Evolutionary conservation across 768 basidiomycete genomes (phyloP), one percentile per base, ranked within the genome.

Genomic region (Favolaschia claudopus): DNA sequence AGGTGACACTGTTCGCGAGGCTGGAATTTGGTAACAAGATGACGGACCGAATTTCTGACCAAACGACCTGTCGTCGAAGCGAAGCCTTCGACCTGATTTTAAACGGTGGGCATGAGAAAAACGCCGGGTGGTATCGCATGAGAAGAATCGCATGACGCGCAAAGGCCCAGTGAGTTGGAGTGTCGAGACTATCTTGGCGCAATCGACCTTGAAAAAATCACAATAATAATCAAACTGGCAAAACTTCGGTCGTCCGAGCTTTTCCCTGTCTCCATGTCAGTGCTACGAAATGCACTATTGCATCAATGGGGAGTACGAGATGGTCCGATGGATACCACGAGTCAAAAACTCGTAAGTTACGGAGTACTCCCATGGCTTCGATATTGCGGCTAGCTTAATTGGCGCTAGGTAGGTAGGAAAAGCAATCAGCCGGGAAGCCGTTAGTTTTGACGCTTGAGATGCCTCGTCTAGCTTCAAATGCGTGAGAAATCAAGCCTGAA

Each of bases 211-310:
- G 42, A 56, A 55, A 55, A 52, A n/a, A n/a, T n/a, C n/a, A n/a
- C n/a, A n/a, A n/a, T 20, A 38, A 28, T 37, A 37, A 60, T 49
- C 49, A 58, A 55, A 52, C 61, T 61, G 67, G 69, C 52, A 67
- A 72, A 74, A 69, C 60, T 58, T 69, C 67, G 70, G 67, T 20
- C 47, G 45, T 52, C 71, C 70, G 71, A 69, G 64, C 62, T 73
- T 72, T 70, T 63, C 62, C 71, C 72, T 46, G n/a, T 28, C 43
- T 22, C 43, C 43, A 27, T 29, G 25, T 28, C 29, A 24, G n/a
- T 24, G 39, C 43, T 14, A 13, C n/a, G 25, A n/a, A n/a, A n/a
- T n/a, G n/a, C n/a, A n/a, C n/a, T n/a, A n/a, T n/a, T n/a, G n/a
- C n/a, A n/a, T n/a, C n/a, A n/a, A n/a, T n/a, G n/a, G n/a, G n/a